Percentiles rank a stretch among this genome's conserved stretches.
These are phyloP conservation scores for Drosera spatulata DNA, from an alignment of 179 eudicot species.

Conservation along the genomic window DNA sequence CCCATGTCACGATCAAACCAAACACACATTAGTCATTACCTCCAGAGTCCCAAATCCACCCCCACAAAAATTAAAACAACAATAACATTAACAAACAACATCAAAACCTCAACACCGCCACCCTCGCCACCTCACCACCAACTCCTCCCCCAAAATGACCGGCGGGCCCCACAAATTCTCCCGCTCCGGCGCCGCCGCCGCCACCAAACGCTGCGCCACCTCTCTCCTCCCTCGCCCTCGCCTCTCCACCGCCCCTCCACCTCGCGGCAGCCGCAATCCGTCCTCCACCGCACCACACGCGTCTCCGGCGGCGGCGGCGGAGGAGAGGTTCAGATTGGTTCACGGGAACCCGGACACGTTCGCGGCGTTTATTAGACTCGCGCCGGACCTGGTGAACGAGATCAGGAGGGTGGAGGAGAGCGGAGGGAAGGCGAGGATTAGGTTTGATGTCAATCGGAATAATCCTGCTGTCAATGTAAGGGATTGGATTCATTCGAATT, in stretches of 20 bases:
- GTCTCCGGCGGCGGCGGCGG: conserved; percentile 19
- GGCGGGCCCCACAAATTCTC: conserved; percentile 54
- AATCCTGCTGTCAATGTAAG: conserved; percentile 51
- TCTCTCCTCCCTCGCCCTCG: conserved; percentile 26
- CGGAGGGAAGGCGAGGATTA: conserved; percentile 66
- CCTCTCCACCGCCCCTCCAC: conserved; percentile 24
- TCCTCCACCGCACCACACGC: conserved; percentile 5
- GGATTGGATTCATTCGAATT: neutral
- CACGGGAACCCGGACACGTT: conserved; percentile 41
- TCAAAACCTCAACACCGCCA: too few relatives aligned
- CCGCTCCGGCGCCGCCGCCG: conserved; percentile 54
- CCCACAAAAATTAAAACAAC: too few relatives aligned
- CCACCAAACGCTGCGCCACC: conserved; percentile 30
- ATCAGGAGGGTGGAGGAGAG: conserved; percentile 67
- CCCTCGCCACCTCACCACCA: too few relatives aligned
- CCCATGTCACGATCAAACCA: too few relatives aligned
- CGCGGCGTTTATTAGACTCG: conserved; percentile 62
- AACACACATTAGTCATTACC: too few relatives aligned
- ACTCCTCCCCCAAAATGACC: conserved; percentile 35
- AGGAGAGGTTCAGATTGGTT: conserved; percentile 63
- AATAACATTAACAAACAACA: too few relatives aligned
- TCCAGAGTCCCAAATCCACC: too few relatives aligned
- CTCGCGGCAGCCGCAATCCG: conserved; percentile 21
- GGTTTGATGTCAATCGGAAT: conserved; percentile 59
- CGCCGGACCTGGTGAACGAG: conserved; percentile 79